Evolutionary conservation across 306 rosid species (phyloP), one percentile per base, ranked within the genome.

Genomic region (Macrotyloma uniflorum): DNA sequence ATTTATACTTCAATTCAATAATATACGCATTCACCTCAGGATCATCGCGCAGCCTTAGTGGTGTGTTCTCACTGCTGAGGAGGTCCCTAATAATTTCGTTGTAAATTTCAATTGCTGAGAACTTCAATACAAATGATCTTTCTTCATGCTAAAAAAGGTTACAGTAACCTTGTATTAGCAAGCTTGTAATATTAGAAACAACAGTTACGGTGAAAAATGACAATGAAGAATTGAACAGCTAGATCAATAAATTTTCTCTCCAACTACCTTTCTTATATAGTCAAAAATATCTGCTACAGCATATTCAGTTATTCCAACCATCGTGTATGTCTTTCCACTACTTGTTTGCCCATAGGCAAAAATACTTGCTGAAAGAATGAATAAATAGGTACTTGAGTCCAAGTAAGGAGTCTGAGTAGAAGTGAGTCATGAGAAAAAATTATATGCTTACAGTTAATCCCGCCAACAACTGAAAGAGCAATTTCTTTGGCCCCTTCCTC

Each of bases 301-400:
- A 69, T 87, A 86, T 84, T 93, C 98, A 59, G 94, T 89, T 66
- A 93, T 86, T 74, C 98, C 98, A 87, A 85, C 72, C 97, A 93
- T 93, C 9, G 98, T 93, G 84, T 91, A 91, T 3, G 98, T 93
- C 87, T 93, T 93, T 81, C 98, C 98, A 70, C 98, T 93, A 85
- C 97, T 93, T 35, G 98, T 93, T 85, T 93, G 98, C 69, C 98
- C 98, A 64, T 93, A 93, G 49, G 98, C 97, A 86, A 93, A 93
- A 75, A 93, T 86, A 84, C 92, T 90, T 1, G 98, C 98, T 93
- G 90, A 82, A 83, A 91, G 75, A 42, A 72, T 22, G 74, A 22
- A 58, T 69, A n/a, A 57, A 85, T 58, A 45, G 64, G 15, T 76
- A 43, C 36, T 61, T 68, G 50, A 68, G 55, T 61, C 57, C 69